A percentile compares a stretch with the other conserved stretches of the same genome.
Conservation (phyloP, 2,329 filamentous ascomycete genomes). For the Neocucurbitaria cava region DNA sequence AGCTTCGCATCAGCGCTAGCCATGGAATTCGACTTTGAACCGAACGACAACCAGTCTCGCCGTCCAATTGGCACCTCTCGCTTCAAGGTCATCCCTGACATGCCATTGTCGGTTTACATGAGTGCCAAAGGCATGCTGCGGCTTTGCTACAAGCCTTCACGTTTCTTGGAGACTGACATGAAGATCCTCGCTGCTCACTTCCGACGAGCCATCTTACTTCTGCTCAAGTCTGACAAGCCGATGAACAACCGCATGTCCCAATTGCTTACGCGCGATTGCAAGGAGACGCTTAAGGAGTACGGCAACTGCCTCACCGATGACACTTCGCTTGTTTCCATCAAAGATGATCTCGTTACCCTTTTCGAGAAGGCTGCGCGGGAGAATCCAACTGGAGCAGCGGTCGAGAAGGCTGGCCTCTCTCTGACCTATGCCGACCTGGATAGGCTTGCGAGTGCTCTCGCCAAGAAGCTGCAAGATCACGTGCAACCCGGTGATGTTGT, state of each 20-base stretch:
- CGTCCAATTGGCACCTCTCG: slow-evolving; percentile 1
- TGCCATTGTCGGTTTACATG: slow-evolving; percentile 6
- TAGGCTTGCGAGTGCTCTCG: background rate
- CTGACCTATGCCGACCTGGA: slow-evolving; percentile 10
- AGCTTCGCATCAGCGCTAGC: slow-evolving; percentile 15
- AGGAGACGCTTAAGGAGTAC: slow-evolving; percentile 1
- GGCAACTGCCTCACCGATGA: slow-evolving; percentile 2
- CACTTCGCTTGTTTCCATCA: background rate
- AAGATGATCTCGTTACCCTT: slow-evolving; percentile 20
- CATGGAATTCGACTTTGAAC: slow-evolving; percentile 9
- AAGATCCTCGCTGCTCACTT: slow-evolving; percentile 7
- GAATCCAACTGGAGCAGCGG: slow-evolving; percentile 3
- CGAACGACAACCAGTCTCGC: background rate
- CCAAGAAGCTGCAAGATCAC: slow-evolving; percentile 1
- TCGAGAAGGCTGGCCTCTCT: slow-evolving; percentile 4
- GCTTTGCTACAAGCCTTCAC: slow-evolving; percentile 5
- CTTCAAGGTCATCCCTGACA: slow-evolving; percentile 6
- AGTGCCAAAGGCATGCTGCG: slow-evolving; percentile 3
- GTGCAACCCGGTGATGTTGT: slow-evolving; percentile 26
- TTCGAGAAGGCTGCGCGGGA: slow-evolving; percentile 15
- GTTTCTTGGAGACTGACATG: slow-evolving; percentile 2
- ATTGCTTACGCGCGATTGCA: slow-evolving; percentile 4
- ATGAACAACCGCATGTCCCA: slow-evolving; percentile 8
- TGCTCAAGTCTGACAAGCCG: slow-evolving; percentile 3
- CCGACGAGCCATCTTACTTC: slow-evolving; percentile 1